Evolutionary conservation across 345 rosid species (phyloP).

Genomic region (Cardiospermum halicacabum): DNA sequence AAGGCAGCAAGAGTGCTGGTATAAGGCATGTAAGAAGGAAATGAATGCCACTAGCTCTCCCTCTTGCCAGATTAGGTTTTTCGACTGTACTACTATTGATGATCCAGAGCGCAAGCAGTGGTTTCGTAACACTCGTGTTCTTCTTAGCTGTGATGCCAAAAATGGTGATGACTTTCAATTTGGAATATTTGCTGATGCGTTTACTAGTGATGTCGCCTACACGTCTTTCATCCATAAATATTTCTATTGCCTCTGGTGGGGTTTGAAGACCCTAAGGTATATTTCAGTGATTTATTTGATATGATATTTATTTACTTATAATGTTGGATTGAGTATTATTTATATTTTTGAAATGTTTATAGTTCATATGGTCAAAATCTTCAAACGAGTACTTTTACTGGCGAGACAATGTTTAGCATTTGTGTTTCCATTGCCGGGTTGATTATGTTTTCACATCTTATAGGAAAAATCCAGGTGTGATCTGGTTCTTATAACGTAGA

Average conservation of each 20-base stretch:
- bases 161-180: constrained; percentile 45
- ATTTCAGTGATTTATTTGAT: not conserved
- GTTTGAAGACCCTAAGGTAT: constrained; percentile 71
- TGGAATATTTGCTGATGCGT: constrained; percentile 75
- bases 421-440: constrained; percentile 63
- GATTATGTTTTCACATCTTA: constrained; percentile 76
- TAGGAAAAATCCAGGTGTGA: constrained; percentile 82
- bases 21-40: constrained; percentile 45
- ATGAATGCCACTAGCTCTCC: constrained; percentile 41
- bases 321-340: too few species aligned
- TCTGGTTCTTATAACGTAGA: not conserved
- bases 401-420: constrained; percentile 64
- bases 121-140: constrained; percentile 45
- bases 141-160: constrained; percentile 48
- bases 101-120: constrained; percentile 51
- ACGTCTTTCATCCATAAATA: constrained; percentile 54
- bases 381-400: constrained; percentile 43
- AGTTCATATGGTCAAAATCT: constrained; percentile 87
- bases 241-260: constrained; percentile 95
- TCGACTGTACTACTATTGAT: constrained; percentile 52
- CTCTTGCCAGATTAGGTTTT: constrained; percentile 41
- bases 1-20: constrained; percentile 71
- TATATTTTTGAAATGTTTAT: constrained; percentile 19
- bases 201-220: constrained; percentile 52
- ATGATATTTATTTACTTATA: not conserved